phyloP scores from a whole-genome alignment of 306 rosid species.

The Phaseolus lunatus region DNA sequence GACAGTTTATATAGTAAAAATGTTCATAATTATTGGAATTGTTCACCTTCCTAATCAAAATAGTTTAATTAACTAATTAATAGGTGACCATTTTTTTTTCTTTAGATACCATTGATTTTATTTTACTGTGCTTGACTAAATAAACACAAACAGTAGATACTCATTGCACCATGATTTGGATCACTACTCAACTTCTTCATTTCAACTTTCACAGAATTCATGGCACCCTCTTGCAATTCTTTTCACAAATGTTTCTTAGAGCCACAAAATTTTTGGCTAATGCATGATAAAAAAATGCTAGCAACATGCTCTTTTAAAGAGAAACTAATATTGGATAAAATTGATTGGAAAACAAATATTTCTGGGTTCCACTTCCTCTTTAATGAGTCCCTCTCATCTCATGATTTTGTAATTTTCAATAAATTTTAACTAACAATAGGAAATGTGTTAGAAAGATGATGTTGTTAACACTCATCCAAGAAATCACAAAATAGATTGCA shows the following conservation, averaged over 20 bases:
- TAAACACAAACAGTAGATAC: slow-evolving; percentile 1
- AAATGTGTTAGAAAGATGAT: neutral
- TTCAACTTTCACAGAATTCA: slow-evolving; percentile 2
- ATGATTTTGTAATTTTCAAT: neutral
- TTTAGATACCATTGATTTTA: neutral
- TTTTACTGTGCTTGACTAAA: slow-evolving; percentile 1
- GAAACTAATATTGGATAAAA: neutral
- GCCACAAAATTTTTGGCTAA: slow-evolving; percentile 20
- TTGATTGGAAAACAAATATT: neutral
- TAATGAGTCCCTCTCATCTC: neutral
- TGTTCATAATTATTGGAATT: neutral
- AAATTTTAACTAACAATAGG: neutral
- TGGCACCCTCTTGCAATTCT: neutral
- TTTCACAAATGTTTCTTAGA: slow-evolving; percentile 2
- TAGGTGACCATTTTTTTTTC: slow-evolving; percentile 17
- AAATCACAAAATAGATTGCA: slow-evolving; percentile 39
- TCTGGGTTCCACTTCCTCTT: neutral
- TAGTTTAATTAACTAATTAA: neutral
- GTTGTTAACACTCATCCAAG: neutral
- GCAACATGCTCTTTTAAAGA: neutral
- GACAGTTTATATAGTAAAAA: slow-evolving; percentile 12
- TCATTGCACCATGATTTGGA: slow-evolving; percentile 25
- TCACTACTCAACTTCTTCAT: neutral
- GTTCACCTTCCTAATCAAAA: slow-evolving; percentile 12
- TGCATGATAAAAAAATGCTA: neutral